phyloP scores from a whole-genome alignment of 139 green algal species.

The Gonium pectorale region DNA sequence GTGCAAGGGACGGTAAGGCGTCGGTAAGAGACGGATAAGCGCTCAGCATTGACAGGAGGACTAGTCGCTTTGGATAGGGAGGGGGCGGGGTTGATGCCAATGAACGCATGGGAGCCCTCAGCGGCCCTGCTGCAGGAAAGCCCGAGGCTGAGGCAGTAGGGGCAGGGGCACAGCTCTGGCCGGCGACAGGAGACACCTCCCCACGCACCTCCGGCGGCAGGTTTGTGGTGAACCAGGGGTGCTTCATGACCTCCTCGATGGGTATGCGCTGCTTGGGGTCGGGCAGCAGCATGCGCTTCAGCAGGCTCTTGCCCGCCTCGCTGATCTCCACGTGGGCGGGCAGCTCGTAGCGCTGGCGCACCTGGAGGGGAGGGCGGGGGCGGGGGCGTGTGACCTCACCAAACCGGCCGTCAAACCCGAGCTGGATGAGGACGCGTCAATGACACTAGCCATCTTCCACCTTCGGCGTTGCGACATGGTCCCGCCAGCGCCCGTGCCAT shows the following conservation, averaged over 20 bases:
- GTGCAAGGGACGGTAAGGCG: background rate
- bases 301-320: constrained; percentile 77
- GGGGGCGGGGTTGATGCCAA: too few species aligned
- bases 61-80: too few species aligned
- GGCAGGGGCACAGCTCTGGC: background rate
- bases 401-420: too few species aligned
- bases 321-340: constrained; percentile 60
- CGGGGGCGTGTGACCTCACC: too few species aligned
- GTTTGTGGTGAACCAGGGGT: constrained; percentile 79
- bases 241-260: constrained; percentile 63
- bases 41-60: too few species aligned
- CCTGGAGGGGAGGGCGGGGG: background rate
- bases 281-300: constrained; percentile 76
- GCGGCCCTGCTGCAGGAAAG: background rate
- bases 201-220: constrained; percentile 82
- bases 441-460: too few species aligned
- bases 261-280: constrained; percentile 74
- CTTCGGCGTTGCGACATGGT: too few species aligned
- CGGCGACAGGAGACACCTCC: background rate
- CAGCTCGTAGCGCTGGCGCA: constrained; percentile 40
- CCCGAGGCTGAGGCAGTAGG: background rate
- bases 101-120: background rate
- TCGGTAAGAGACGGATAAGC: background rate
- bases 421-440: too few species aligned
- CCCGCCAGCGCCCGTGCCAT: too few species aligned